Conservation (phyloP, 306 rosid genomes). For the Cercis canadensis region DNA sequence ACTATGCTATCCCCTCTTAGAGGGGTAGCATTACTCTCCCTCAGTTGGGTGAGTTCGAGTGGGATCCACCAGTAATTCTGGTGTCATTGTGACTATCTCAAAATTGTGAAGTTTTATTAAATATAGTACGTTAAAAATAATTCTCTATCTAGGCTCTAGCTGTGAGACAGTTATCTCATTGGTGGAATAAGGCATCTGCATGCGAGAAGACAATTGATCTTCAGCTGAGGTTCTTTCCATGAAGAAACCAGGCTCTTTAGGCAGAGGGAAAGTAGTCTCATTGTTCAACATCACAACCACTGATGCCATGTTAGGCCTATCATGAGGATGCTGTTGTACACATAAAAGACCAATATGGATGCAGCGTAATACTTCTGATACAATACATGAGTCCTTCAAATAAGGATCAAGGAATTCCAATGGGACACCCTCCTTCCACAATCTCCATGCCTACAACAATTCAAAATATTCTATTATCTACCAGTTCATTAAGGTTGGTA, state of each 20-base stretch:
- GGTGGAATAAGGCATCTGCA: no score
- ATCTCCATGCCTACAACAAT: conserved; percentile 29
- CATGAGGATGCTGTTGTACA: conserved; percentile 29
- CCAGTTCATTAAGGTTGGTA: no score
- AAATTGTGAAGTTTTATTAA: no score
- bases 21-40: no score
- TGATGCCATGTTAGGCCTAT: conserved; percentile 31
- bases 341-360: conserved; percentile 38
- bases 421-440: conserved; percentile 7
- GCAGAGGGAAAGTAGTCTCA: conserved; percentile 7
- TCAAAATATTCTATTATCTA: no score
- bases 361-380: neutral
- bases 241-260: conserved; percentile 13
- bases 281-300: conserved; percentile 15
- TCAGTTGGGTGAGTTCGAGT: no score
- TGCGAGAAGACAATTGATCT: neutral
- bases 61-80: no score
- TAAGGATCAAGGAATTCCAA: neutral
- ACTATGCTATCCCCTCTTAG: no score
- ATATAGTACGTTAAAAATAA: no score
- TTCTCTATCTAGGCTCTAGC: no score
- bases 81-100: no score
- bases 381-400: neutral
- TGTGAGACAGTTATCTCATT: no score
- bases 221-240: neutral